Evolutionary conservation across 2,329 filamentous ascomycete species (phyloP).

Genomic region (Cladosporium sp.): DNA sequence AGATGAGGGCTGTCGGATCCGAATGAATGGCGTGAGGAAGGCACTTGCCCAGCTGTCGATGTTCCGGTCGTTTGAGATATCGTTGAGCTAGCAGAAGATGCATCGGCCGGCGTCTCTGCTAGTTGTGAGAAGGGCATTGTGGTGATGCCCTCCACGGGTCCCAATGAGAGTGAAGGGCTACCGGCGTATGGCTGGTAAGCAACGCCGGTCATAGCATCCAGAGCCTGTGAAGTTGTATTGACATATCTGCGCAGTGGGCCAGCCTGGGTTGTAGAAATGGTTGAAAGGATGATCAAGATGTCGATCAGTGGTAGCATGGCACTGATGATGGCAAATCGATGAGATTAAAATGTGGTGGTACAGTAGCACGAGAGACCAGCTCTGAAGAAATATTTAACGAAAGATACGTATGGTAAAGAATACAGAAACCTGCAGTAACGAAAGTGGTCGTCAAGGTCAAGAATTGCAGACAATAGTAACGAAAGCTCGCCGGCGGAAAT

Average conservation of each 20-base stretch:
- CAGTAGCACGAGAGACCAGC: not conserved
- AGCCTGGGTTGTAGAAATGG: not conserved
- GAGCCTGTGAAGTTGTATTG: not conserved
- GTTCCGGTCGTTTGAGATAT: not conserved
- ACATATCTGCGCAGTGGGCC: not conserved
- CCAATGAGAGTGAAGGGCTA: not conserved
- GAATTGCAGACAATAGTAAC: not conserved
- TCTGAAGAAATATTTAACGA: not conserved
- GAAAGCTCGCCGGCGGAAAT: not conserved
- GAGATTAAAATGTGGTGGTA: not conserved
- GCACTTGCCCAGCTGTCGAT: not conserved
- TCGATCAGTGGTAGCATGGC: slow-evolving; percentile 1
- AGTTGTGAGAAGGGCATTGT: not conserved
- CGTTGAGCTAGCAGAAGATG: not conserved
- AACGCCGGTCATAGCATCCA: not conserved
- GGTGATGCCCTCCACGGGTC: not conserved
- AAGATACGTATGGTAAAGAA: not conserved
- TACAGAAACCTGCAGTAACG: not conserved
- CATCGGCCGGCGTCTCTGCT: not conserved
- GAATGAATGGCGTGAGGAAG: not conserved
- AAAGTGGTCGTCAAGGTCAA: not conserved
- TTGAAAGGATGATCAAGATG: not conserved
- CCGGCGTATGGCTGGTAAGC: not conserved
- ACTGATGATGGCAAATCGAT: not conserved
- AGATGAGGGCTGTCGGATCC: too few relatives aligned